Percentiles rank a stretch among this genome's conserved stretches.
phyloP scores from a whole-genome alignment of 306 rosid species.

The Crataegus laevigata region DNA sequence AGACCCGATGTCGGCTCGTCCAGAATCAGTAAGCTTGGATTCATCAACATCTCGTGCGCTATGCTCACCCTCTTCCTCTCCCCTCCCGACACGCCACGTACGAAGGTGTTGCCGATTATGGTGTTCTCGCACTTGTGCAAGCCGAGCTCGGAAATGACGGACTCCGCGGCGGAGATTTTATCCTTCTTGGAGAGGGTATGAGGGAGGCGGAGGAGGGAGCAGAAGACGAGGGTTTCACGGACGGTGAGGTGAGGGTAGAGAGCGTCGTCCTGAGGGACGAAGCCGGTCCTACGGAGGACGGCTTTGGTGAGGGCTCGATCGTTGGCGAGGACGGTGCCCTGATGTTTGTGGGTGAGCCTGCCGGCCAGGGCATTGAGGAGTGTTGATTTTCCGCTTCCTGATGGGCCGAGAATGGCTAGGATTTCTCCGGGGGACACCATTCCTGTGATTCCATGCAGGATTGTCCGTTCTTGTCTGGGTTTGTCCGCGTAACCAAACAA shows the following conservation, averaged over 20 bases:
- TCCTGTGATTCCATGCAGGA: slow-evolving; percentile 61
- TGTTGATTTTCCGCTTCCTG: slow-evolving; percentile 88
- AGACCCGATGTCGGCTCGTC: slow-evolving; percentile 92
- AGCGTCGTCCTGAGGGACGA: slow-evolving; percentile 75
- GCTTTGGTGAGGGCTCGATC: slow-evolving; percentile 32
- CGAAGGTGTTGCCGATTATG: slow-evolving; percentile 64
- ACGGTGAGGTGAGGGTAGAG: slow-evolving; percentile 83
- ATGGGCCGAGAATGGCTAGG: slow-evolving; percentile 79
- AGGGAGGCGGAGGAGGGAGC: slow-evolving; percentile 78
- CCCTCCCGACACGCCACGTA: slow-evolving; percentile 86
- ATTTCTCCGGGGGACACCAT: slow-evolving; percentile 74
- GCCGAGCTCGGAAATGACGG: slow-evolving; percentile 60
- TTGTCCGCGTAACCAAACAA: background rate
- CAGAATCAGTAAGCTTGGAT: slow-evolving; percentile 57
- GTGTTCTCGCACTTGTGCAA: slow-evolving; percentile 64
- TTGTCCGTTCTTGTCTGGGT: slow-evolving; percentile 35
- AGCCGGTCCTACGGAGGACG: slow-evolving; percentile 57
- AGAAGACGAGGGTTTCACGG: slow-evolving; percentile 65
- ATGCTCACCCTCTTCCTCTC: slow-evolving; percentile 84
- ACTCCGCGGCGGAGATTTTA: slow-evolving; percentile 48
- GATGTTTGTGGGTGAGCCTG: slow-evolving; percentile 34
- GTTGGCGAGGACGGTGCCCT: slow-evolving; percentile 56
- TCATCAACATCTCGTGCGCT: slow-evolving; percentile 75
- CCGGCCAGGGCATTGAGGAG: slow-evolving; percentile 70
- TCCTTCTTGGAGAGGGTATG: slow-evolving; percentile 12